Percentiles rank a stretch among this genome's conserved stretches.
phyloP scores from a whole-genome alignment of 2,329 filamentous ascomycete genomes.

The Hypoxylon sp. region DNA sequence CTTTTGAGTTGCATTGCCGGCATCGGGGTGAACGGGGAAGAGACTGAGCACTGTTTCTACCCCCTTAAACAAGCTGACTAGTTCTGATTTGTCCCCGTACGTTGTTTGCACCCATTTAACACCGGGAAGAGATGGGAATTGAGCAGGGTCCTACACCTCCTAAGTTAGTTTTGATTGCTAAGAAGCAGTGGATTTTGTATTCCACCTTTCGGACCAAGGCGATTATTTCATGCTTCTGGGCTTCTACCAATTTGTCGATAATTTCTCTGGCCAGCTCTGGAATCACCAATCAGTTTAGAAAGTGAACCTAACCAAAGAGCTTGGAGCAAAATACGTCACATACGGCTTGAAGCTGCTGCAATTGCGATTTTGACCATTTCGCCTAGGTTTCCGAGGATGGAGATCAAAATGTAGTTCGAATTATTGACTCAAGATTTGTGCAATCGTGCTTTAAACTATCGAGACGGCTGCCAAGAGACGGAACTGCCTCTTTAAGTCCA shows the following conservation, averaged over 20 bases:
- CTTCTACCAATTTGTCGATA: slow-evolving; percentile 29
- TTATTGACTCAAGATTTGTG: not conserved
- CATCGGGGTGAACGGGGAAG: slow-evolving; percentile 43
- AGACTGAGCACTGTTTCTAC: slow-evolving; percentile 47
- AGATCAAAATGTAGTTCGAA: not conserved
- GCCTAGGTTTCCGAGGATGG: not conserved
- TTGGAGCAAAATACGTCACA: slow-evolving; percentile 8
- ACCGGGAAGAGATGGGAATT: slow-evolving; percentile 30
- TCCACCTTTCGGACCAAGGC: slow-evolving; percentile 31
- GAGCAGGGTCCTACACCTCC: slow-evolving; percentile 33
- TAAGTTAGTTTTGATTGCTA: slow-evolving; percentile 3
- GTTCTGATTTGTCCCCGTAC: slow-evolving; percentile 39
- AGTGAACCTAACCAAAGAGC: not conserved
- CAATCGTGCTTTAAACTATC: not conserved
- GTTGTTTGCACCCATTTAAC: slow-evolving; percentile 32
- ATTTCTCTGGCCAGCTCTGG: slow-evolving; percentile 38
- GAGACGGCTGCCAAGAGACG: slow-evolving; percentile 2
- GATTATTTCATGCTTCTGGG: slow-evolving; percentile 36
- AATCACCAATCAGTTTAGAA: not conserved
- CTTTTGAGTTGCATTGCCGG: slow-evolving; percentile 39
- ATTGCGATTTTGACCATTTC: slow-evolving; percentile 41
- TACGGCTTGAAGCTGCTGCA: slow-evolving; percentile 31
- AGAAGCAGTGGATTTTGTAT: not conserved
- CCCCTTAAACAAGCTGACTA: slow-evolving; percentile 42
- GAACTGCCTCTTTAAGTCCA: not conserved